Evolutionary conservation across 108 stramenopile genomes (phyloP), one percentile per base, ranked within the genome.

Genomic region (Stephanodiscus triporus): DNA sequence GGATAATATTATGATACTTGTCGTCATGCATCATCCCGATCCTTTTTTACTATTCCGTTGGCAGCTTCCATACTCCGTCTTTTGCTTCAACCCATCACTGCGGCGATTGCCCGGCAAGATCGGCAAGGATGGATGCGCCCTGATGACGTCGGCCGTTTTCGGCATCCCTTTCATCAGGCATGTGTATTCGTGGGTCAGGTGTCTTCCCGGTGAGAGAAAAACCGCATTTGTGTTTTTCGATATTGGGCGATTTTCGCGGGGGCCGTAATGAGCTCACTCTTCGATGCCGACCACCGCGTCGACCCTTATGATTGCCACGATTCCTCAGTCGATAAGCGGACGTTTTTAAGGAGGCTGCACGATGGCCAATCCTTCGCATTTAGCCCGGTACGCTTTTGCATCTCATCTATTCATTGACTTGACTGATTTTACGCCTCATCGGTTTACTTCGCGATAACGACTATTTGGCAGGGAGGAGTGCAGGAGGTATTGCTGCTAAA

Each of bases 401-500:
- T 24, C 22, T 47, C 29, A 36, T n/a, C 10, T 22, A 20, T 38
- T 69, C 40, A 19, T 36, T 38, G 43, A 49, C 14, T 20, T 5
- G 23, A 50, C 20, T 7, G 2, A 32, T 11, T 22, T 14, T 40
- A 42, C 20, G 16, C 6, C 26, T 60, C 23, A 59, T 23, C 29
- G 11, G 20, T 1, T 23, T 73, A 5, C 7, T 11, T 54, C 29
- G 53, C 54, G 9, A 51, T 32, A 53, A 20, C 20, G 22, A 38
- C 22, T 8, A 67, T 54, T 22, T 22, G 22, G 32, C 29, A 75
- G 74, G 87, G 87, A 32, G 87, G 87, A 43, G 87, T 88, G 11
- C 84, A 88, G 48, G 87, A 88, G 60, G 85, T 88, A 10, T 74
- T 78, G 26, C 19, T 83, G 53, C 60, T 85, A 6, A 76, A 84